A percentile compares a stretch with the other conserved stretches of the same genome.
Evolutionary conservation across 2,329 filamentous ascomycete genomes (phyloP).

Genomic region (Cladorrhinum sp.): DNA sequence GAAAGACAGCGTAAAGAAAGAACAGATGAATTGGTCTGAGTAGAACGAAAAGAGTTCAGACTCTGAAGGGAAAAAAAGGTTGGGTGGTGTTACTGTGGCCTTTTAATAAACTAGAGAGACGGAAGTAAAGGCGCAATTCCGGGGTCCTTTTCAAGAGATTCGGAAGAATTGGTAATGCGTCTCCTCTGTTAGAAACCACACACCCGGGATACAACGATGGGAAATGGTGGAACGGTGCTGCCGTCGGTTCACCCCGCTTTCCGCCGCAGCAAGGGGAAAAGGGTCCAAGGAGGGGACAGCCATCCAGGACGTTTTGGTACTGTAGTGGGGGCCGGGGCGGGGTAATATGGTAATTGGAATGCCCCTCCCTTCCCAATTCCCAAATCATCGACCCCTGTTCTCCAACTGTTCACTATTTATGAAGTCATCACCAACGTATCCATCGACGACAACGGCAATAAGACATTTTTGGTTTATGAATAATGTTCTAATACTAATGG

Average conservation of each 20-base stretch:
- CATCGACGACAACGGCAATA: background rate
- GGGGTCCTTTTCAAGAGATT: background rate
- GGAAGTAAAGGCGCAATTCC: background rate
- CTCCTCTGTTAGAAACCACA: background rate
- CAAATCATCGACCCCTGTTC: background rate
- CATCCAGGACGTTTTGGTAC: background rate
- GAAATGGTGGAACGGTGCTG: background rate
- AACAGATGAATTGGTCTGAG: background rate
- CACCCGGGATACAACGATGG: background rate
- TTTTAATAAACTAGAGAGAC: background rate
- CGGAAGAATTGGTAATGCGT: background rate
- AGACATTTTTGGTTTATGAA: background rate
- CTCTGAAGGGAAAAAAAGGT: background rate
- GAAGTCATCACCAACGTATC: background rate
- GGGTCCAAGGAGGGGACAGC: background rate
- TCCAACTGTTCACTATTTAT: background rate
- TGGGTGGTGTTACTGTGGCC: background rate
- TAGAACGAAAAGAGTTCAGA: background rate
- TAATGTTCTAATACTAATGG: background rate
- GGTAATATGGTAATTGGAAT: background rate
- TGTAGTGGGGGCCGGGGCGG: background rate
- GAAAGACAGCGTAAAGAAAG: background rate
- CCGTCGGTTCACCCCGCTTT: background rate
- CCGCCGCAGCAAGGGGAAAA: background rate
- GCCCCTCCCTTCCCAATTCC: background rate